These are phyloP conservation scores for Phytophthora aleatoria DNA, from an alignment of 352 stramenopile genomes.

Conservation along the genomic window DNA sequence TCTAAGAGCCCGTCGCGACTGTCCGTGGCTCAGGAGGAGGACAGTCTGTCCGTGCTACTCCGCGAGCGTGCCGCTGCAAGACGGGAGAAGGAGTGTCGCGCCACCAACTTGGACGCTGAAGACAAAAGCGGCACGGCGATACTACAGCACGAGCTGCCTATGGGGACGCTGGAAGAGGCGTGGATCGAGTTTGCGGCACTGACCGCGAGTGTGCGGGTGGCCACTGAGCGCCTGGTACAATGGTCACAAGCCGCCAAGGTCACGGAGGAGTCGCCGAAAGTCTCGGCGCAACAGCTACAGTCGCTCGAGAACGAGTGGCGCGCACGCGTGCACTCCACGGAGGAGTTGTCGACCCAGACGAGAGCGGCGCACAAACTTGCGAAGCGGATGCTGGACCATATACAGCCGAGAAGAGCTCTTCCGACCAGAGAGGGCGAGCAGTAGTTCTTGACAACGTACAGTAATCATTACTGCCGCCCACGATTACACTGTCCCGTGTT, in stretches of 20 bases:
- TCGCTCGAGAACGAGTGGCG: conserved; percentile 20
- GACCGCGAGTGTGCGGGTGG: conserved; percentile 9
- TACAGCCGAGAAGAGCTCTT: neutral
- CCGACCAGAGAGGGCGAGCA: too few species aligned
- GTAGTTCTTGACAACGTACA: too few species aligned
- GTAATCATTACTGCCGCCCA: too few species aligned
- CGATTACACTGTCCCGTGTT: too few species aligned
- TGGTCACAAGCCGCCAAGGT: conserved; percentile 1
- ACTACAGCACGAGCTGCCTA: conserved; percentile 1
- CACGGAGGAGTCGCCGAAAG: neutral
- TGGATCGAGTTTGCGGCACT: conserved; percentile 22
- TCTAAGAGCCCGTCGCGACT: conserved; percentile 17
- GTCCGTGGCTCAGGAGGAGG: conserved; percentile 17
- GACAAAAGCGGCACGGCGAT: neutral
- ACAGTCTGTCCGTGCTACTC: conserved; percentile 32
- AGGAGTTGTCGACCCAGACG: conserved; percentile 20
- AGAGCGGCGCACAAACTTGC: conserved; percentile 18
- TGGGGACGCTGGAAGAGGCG: conserved; percentile 10
- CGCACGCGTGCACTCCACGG: conserved; percentile 16
- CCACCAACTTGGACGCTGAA: neutral
- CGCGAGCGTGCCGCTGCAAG: conserved; percentile 23
- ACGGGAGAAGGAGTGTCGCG: conserved; percentile 11
- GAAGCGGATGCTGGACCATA: conserved; percentile 20
- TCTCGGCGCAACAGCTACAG: conserved; percentile 15
- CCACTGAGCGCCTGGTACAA: conserved; percentile 17